These are phyloP conservation scores for Erysimum cheiranthoides DNA, from an alignment of 345 rosid species.

Conservation along the genomic window DNA sequence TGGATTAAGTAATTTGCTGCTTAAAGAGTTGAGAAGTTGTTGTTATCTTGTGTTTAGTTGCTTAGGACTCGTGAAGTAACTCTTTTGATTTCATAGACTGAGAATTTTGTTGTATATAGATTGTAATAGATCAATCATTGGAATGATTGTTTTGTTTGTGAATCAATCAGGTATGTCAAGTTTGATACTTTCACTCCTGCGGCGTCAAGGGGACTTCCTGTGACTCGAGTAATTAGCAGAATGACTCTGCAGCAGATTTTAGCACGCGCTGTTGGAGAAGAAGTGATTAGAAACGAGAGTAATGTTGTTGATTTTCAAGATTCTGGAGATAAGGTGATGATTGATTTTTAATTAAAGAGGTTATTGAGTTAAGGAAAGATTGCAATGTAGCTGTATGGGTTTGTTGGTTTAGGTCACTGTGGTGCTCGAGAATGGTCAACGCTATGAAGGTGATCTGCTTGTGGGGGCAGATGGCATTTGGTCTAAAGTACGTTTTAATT, in stretches of 20 bases:
- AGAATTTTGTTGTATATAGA: background rate
- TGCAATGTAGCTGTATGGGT: slow-evolving; percentile 10
- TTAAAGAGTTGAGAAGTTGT: slow-evolving; percentile 15
- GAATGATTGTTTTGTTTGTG: slow-evolving; percentile 24
- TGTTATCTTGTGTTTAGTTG: slow-evolving; percentile 18
- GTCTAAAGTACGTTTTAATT: slow-evolving; percentile 74
- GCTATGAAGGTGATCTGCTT: slow-evolving; percentile 79
- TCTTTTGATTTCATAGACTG: slow-evolving; percentile 19
- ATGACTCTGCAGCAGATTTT: slow-evolving; percentile 90
- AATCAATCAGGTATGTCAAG: slow-evolving; percentile 73
- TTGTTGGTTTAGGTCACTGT: slow-evolving; percentile 69
- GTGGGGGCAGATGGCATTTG: slow-evolving; percentile 97
- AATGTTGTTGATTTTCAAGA: slow-evolving; percentile 88
- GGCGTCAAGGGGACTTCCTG: slow-evolving; percentile 85
- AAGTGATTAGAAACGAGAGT: slow-evolving; percentile 73
- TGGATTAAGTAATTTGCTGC: slow-evolving; percentile 16
- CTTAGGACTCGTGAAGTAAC: slow-evolving; percentile 17
- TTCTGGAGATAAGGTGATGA: slow-evolving; percentile 70
- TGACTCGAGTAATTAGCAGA: slow-evolving; percentile 87
- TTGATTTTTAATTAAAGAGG: background rate
- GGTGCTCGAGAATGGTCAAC: slow-evolving; percentile 76
- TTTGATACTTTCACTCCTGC: slow-evolving; percentile 98
- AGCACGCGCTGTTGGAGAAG: slow-evolving; percentile 82
- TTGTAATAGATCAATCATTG: background rate
- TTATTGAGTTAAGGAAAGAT: background rate